Evolutionary conservation across 164 flowering plant species (phyloP), one percentile per base, ranked within the genome.

Genomic region (Hamamelis virginiana): DNA sequence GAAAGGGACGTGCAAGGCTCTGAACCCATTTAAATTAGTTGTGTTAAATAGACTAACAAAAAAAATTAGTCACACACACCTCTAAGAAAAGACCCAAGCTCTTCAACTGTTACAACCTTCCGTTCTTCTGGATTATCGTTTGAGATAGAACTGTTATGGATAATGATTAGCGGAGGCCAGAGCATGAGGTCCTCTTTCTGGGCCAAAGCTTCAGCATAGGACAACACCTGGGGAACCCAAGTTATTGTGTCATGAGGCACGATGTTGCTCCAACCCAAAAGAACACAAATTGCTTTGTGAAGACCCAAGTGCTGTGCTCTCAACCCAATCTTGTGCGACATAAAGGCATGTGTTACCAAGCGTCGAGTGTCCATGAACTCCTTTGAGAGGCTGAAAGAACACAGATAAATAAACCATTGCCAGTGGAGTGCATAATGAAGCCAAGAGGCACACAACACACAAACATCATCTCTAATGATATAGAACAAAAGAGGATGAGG

Each of bases 171-270:
- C 1, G 85, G 85, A 75, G 85, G 85, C 85, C 85, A 81, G 47
- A 79, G 73, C 18, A 81, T 74, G 48, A 81, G 71, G 63, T 81
- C 82, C 66, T 79, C 82, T 75, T 77, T 79, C 77, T 76, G 79
- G 41, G 80, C 69, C 53, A 75, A 27, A 58, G 82, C 85, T 51
- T 79, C 77, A 13, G 44, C 73, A 38, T 62, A n/a, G 28, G 80
- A 62, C 48, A 81, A 56, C 45, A 69, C 67, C 28, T 74, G 59
- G 5, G 80, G 80, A 48, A 63, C 72, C 78, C 80, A 79, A n/a
- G 70, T 79, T 21, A 67, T 44, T 6, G 76, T 67, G 41, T 77
- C 70, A 1, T 9, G 69, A 45, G 72, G 70, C 15, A 62, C 51
- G 57, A n/a, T 68, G 62, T 52, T 67, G 52, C 55, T 74, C 85